Evolutionary conservation across 192 early-diverging fungal genomes (phyloP), one percentile per base, ranked within the genome.

Genomic region (Coemansia reversa): DNA sequence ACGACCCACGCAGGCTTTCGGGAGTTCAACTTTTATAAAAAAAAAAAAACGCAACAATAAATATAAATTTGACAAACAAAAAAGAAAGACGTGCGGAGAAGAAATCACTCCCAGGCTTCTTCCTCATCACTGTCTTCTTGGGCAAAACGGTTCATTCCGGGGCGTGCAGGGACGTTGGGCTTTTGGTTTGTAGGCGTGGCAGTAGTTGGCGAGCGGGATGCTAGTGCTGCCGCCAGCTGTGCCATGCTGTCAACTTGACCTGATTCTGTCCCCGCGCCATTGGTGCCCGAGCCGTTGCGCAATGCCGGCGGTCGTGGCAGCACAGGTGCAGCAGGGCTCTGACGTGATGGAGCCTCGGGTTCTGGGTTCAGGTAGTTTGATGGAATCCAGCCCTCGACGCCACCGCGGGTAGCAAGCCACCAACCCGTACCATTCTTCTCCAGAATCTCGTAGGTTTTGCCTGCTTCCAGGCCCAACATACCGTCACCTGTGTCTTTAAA

Each of bases 291-390:
- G 39, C 60, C 67, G 27, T 68, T 79, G 60, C 65, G 63, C 67
- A 67, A 63, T 16, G 49, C 64, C 7, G 60, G 53, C 4, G 72
- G 77, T 14, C 42, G 65, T 18, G 72, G 76, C 51, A 66, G 50
- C 29, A 64, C 67, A 16, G 72, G 71, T 12, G 67, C 56, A 7
- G 57, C 53, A 2, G 54, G 60, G 24, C 24, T 30, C 20, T 60
- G 63, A 20, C 67, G 63, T 12, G 64, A 29, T 19, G 74, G 72
- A 24, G 79, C 75, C 11, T 84, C 85, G 35, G 86, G 86, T 49
- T 90, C 88, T 19, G 85, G 85, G 53, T 84, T 86, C 24, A 90
- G 62, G 59, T 92, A 92, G 70, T 92, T 90, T 61, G 88, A 89
- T n/a, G 90, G 90, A 14, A 92, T 84, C 90, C 89, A 92, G 24